Base-by-base conservation (phyloP, 2,329 filamentous ascomycete species). In the Aspergillus sp. region DNA sequence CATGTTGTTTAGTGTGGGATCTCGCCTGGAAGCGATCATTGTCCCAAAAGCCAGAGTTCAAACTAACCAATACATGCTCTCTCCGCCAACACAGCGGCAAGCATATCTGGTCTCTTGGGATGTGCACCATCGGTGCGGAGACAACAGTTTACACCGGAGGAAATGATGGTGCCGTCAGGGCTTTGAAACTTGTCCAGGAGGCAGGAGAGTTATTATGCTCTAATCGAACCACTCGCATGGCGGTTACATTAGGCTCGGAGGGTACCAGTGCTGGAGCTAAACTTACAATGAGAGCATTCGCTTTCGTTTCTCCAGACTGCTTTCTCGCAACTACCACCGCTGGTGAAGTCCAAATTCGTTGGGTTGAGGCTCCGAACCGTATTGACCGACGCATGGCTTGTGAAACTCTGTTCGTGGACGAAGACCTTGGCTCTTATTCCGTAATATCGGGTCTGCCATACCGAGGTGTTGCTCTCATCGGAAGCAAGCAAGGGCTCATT, bases 61-160 rank as follows among this genome's bases (percentile, higher is more conserved):
- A 61, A 2, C 61, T 75, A 40, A 65, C 24, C 20, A 65, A 89
- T 51, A 69, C 80, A 2, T 77, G 80, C 2, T 85, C 82, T 7
- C 83, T 85, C 50, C 80, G 83, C 3, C 83, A 86, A 59, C 93
- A 98, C 70, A 82, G 80, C 34, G 95, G 95, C 6, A 99, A 97
- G 73, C 92, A 97, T 69, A 86, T 98, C 6, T 98, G 93, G 93
- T 87, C 92, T 0, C 81, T 86, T 39, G 85, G 84, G 12, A 58
- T 76, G 52, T 67, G 57, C 20, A 58, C 51, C 11, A 64, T 68
- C 2, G 65, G 70, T 1, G 64, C 71, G 13, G 71, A 70, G 13
- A 66, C 79, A 0, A 61, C 81, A 1, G 63, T 91, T 19, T 86
- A 84, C 4, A 92, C 90, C 2, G 95, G 95, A 12, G 95, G 91